Conservation (phyloP, 192 early-diverging fungal genomes). For the Podila minutissima region DNA sequence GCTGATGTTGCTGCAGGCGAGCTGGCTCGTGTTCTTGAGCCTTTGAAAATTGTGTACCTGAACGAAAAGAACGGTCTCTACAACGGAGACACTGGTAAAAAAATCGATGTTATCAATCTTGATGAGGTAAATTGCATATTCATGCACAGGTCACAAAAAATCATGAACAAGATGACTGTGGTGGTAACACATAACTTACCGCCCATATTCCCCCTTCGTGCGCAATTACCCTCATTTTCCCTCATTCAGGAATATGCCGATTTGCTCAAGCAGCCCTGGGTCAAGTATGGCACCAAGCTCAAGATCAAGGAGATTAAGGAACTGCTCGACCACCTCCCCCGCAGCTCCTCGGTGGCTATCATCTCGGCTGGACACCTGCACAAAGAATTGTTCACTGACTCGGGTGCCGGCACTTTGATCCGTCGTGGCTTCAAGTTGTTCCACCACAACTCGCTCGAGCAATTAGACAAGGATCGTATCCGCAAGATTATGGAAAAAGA, state of each 20-base stretch:
- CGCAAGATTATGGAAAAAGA: constrained; percentile 79
- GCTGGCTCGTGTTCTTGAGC: constrained; percentile 94
- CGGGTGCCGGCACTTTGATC: constrained; percentile 96
- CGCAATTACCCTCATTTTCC: too few species aligned
- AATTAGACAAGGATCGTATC: constrained; percentile 84
- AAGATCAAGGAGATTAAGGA: constrained; percentile 99
- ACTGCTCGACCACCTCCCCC: constrained; percentile 93
- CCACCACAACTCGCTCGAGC: constrained; percentile 69
- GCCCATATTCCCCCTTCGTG: background rate
- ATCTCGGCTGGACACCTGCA: constrained; percentile 98
- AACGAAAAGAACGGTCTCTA: constrained; percentile 99
- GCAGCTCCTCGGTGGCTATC: constrained; percentile 98
- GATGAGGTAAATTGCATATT: constrained; percentile 80
- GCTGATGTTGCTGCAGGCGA: constrained; percentile 99
- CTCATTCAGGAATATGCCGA: constrained; percentile 90
- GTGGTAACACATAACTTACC: background rate
- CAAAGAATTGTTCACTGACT: constrained; percentile 99
- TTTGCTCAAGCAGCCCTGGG: constrained; percentile 95
- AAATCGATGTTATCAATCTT: constrained; percentile 96
- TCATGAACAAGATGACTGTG: background rate
- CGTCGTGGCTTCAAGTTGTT: constrained; percentile 94
- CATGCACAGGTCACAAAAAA: too few species aligned
- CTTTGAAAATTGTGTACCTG: constrained; percentile 96
- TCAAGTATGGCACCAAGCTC: constrained; percentile 96
- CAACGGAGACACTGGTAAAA: constrained; percentile 93